Percentiles rank a stretch among this genome's conserved stretches.
Evolutionary conservation across 176 grass and related monocot species (phyloP).

Genomic region (Zoysia japonica): DNA sequence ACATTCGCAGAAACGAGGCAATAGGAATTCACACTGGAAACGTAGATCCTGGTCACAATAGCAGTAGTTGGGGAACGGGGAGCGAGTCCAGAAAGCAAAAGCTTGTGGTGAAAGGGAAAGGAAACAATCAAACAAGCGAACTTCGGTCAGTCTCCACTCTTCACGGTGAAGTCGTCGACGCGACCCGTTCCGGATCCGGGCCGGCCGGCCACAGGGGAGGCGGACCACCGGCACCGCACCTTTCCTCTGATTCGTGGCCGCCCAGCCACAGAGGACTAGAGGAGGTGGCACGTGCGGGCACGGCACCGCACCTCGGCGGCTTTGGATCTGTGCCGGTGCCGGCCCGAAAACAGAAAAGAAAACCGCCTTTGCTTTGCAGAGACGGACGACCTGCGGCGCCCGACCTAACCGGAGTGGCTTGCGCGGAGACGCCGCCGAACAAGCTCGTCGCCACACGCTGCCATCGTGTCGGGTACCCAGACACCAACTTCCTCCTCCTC

Average conservation of each 20-base stretch:
- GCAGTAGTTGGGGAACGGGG: neutral
- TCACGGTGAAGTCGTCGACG: neutral
- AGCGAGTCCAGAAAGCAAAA: too few species aligned
- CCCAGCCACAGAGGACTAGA: constrained; percentile 4
- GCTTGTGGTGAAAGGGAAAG: neutral
- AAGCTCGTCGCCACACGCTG: neutral
- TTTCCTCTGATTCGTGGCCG: constrained; percentile 15
- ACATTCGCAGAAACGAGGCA: neutral
- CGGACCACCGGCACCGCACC: neutral
- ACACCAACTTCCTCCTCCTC: neutral
- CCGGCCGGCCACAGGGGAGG: neutral
- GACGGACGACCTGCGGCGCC: neutral
- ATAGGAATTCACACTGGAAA: neutral
- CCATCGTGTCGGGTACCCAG: neutral
- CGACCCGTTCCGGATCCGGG: neutral
- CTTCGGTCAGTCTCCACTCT: neutral
- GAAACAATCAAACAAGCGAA: neutral
- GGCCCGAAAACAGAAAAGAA: neutral
- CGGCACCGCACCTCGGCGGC: constrained; percentile 1
- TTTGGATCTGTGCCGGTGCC: constrained; percentile 27
- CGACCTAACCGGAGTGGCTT: neutral
- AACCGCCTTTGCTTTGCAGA: neutral
- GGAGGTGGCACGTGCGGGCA: neutral
- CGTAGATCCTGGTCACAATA: neutral
- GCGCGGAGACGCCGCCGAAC: constrained; percentile 22